Conservation (phyloP, 371 early-diverging fungal species). For the Circinella umbellata region DNA sequence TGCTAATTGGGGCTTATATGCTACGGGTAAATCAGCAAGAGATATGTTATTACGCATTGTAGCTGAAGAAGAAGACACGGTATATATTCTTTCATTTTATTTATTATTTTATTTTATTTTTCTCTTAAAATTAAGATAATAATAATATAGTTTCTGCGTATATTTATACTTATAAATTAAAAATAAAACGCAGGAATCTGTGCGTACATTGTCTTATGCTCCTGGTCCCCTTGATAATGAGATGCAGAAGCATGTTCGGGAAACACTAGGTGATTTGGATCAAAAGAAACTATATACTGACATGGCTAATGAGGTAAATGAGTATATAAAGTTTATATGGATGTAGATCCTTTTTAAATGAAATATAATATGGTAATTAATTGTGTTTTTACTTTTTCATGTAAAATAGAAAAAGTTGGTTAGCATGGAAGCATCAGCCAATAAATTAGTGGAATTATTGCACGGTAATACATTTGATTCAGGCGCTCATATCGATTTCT, state of each 20-base stretch:
- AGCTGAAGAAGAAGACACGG: slow-evolving; percentile 62
- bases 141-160: no score
- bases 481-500: slow-evolving; percentile 86
- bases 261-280: slow-evolving; percentile 73
- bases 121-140: no score
- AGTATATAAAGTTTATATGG: neutral
- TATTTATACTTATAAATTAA: neutral
- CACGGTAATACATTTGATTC: slow-evolving; percentile 62
- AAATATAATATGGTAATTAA: neutral
- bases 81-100: no score
- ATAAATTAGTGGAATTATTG: slow-evolving; percentile 61
- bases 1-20: slow-evolving; percentile 84
- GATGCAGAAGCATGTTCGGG: slow-evolving; percentile 83
- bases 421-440: slow-evolving; percentile 71
- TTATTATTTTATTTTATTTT: no score
- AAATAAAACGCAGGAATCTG: slow-evolving; percentile 26
- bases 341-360: neutral
- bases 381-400: neutral
- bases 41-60: slow-evolving; percentile 76
- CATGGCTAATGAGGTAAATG: slow-evolving; percentile 62
- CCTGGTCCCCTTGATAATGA: slow-evolving; percentile 91
- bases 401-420: slow-evolving; percentile 69
- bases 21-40: slow-evolving; percentile 89
- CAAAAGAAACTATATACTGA: slow-evolving; percentile 63
- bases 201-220: slow-evolving; percentile 81